phyloP scores from a whole-genome alignment of 768 basidiomycete genomes.

The Sarcomyxa edulis region DNA sequence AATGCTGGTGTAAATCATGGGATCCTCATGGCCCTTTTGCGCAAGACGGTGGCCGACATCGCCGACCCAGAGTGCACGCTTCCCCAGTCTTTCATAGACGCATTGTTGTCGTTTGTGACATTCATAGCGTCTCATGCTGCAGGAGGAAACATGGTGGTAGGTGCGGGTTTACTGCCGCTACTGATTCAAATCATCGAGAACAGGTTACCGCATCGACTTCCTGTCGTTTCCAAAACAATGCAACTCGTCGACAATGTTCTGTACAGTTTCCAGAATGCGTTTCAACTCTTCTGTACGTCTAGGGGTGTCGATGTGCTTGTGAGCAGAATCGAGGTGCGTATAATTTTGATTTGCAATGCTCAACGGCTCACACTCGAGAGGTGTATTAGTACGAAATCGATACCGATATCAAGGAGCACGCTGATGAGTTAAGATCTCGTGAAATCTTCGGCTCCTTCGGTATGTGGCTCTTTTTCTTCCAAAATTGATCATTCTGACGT shows the following conservation, averaged over 20 bases:
- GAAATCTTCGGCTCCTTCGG: constrained; percentile 52
- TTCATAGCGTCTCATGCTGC: constrained; percentile 81
- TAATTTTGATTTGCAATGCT: constrained; percentile 5
- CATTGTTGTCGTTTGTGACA: constrained; percentile 80
- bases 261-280: constrained; percentile 84
- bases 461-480: constrained; percentile 16
- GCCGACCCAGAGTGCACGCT: constrained; percentile 58
- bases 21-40: constrained; percentile 82
- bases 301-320: constrained; percentile 85
- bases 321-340: constrained; percentile 75
- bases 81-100: constrained; percentile 76
- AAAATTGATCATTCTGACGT: constrained; percentile 2
- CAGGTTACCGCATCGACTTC: constrained; percentile 58
- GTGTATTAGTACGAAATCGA: constrained; percentile 59
- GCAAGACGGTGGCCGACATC: constrained; percentile 75
- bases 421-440: constrained; percentile 32
- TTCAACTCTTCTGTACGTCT: constrained; percentile 79
- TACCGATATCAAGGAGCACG: constrained; percentile 54
- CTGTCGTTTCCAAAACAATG: constrained; percentile 84
- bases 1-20: constrained; percentile 97
- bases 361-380: constrained; percentile 11
- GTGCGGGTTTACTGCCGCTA: constrained; percentile 86
- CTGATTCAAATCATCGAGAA: constrained; percentile 88
- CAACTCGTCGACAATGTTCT: constrained; percentile 89
- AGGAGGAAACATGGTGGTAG: constrained; percentile 90